Conservation (phyloP, 2,329 filamentous ascomycete species). For the Ophiostoma perfectum region DNA sequence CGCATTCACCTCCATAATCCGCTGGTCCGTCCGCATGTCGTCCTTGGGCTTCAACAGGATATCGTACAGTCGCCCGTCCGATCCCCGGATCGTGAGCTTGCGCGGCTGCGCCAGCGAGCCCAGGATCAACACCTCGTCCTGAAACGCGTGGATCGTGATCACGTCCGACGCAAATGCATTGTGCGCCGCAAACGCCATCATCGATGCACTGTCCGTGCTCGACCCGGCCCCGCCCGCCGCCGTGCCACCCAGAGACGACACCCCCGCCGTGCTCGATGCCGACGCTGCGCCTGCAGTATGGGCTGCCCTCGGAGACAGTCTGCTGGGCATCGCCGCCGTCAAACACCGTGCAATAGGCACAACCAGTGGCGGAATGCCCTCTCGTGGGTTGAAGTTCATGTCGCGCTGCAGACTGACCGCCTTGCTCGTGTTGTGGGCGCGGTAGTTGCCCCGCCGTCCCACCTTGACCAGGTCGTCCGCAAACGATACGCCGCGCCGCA, state of each 20-base stretch:
- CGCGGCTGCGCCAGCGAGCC: conserved; percentile 89
- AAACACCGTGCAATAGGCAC: conserved; percentile 84
- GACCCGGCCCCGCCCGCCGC: neutral
- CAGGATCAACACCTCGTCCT: conserved; percentile 83
- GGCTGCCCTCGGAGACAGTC: neutral
- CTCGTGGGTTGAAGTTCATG: conserved; percentile 77
- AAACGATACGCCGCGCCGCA: conserved; percentile 45
- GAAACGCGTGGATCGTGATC: conserved; percentile 73
- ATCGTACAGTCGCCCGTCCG: conserved; percentile 81
- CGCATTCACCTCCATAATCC: conserved; percentile 97
- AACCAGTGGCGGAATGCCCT: conserved; percentile 76
- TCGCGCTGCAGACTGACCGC: conserved; percentile 70
- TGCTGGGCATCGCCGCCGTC: conserved; percentile 67
- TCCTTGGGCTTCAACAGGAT: conserved; percentile 97
- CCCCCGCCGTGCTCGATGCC: neutral
- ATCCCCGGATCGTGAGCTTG: conserved; percentile 80
- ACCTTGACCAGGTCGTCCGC: conserved; percentile 45
- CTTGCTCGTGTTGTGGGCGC: conserved; percentile 67
- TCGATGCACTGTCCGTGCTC: conserved; percentile 12
- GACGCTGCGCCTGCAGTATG: neutral
- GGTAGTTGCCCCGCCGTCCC: conserved; percentile 64
- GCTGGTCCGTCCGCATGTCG: conserved; percentile 93
- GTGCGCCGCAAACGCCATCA: conserved; percentile 57
- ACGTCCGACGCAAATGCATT: conserved; percentile 82
- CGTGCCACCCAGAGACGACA: neutral